phyloP scores from a whole-genome alignment of 2,329 filamentous ascomycete genomes.

The Coniochaeta sp. region DNA sequence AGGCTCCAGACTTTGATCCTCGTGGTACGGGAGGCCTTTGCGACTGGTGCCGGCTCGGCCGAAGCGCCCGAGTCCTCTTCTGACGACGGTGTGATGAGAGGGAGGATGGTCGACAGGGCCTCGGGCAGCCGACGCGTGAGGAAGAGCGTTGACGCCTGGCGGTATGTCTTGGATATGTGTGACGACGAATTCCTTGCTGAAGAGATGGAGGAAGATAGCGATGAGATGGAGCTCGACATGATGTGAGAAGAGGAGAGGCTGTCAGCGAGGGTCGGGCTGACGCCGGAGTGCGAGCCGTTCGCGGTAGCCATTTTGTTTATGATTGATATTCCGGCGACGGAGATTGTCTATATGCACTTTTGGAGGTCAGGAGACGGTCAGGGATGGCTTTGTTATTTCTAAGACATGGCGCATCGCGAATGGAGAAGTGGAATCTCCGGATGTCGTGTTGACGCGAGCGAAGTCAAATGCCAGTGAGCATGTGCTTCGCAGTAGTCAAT shows the following conservation, averaged over 20 bases:
- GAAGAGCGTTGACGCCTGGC: conserved; percentile 89
- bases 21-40: conserved; percentile 71
- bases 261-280: conserved; percentile 35
- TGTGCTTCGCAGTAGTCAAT: conserved; percentile 10
- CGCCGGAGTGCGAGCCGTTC: conserved; percentile 23
- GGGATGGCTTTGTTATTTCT: background rate
- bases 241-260: conserved; percentile 41
- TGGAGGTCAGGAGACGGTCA: background rate
- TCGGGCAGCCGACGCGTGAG: conserved; percentile 90
- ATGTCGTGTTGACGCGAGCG: background rate
- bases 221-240: conserved; percentile 50
- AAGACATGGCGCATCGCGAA: background rate
- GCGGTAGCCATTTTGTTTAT: conserved; percentile 1
- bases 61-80: conserved; percentile 33
- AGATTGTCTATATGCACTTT: background rate
- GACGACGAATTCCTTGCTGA: conserved; percentile 50
- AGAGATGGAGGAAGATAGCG: conserved; percentile 57
- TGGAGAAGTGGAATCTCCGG: background rate
- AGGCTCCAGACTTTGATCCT: conserved; percentile 96
- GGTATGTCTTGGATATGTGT: conserved; percentile 85
- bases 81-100: conserved; percentile 61
- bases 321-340: background rate
- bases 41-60: conserved; percentile 62
- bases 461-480: conserved; percentile 3
- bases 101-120: conserved; percentile 75